Evolutionary conservation across 192 early-diverging fungal genomes (phyloP).

Genomic region (Umbelopsis sp.): DNA sequence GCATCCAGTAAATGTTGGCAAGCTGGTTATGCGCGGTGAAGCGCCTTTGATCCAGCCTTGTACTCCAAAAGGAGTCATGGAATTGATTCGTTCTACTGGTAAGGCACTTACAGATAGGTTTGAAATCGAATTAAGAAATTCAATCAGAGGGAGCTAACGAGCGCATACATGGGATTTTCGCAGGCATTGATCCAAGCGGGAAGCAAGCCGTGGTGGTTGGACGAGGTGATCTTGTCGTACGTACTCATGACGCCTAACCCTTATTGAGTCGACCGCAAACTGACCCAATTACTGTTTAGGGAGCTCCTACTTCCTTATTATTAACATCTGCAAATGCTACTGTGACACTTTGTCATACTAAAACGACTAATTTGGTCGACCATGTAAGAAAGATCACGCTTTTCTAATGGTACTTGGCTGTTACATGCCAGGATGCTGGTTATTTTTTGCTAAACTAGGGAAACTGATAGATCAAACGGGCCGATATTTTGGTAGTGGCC

Average conservation of each 20-base stretch:
- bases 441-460: neutral
- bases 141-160: neutral
- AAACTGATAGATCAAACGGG: slow-evolving; percentile 51
- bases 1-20: slow-evolving; percentile 92
- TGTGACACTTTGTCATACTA: slow-evolving; percentile 93
- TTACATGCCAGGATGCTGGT: neutral
- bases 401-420: no score
- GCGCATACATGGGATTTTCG: neutral
- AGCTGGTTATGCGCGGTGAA: slow-evolving; percentile 79
- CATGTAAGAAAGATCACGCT: slow-evolving; percentile 56
- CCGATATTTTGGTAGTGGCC: slow-evolving; percentile 93
- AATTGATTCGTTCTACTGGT: slow-evolving; percentile 75
- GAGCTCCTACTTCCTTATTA: slow-evolving; percentile 83
- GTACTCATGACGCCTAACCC: neutral
- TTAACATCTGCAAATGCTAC: slow-evolving; percentile 85
- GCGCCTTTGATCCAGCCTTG: slow-evolving; percentile 91
- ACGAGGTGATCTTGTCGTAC: slow-evolving; percentile 92
- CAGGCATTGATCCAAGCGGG: slow-evolving; percentile 68
- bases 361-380: slow-evolving; percentile 72
- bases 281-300: slow-evolving; percentile 39
- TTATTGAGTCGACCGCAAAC: neutral
- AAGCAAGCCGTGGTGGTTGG: slow-evolving; percentile 95
- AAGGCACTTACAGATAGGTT: neutral
- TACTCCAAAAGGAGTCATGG: slow-evolving; percentile 94
- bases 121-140: neutral